Conservation (phyloP, 1,284 basidiomycete genomes). For the Puccinia hordei region DNA sequence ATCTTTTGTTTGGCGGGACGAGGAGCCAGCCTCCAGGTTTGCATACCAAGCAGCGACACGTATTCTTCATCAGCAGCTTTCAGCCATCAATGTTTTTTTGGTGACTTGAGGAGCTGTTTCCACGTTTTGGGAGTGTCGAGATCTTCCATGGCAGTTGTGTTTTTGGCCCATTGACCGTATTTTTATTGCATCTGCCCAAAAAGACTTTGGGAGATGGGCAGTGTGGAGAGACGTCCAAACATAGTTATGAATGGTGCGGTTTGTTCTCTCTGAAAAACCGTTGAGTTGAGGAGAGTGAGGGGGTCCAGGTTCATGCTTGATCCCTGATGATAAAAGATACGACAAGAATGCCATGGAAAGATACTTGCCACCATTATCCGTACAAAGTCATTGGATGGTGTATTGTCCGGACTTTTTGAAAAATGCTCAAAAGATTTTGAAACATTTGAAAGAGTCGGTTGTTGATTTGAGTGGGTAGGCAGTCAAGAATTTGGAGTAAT, state of each 20-base stretch:
- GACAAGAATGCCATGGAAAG: not conserved
- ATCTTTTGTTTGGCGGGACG: too few relatives aligned
- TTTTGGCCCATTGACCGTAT: not conserved
- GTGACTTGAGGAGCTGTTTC: conserved; percentile 13
- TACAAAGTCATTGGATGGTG: not conserved
- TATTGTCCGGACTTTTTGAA: conserved; percentile 53
- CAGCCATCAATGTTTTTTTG: not conserved
- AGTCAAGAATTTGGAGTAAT: not conserved
- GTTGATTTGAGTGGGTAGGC: conserved; percentile 13
- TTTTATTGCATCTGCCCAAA: conserved; percentile 9
- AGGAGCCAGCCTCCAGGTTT: too few relatives aligned
- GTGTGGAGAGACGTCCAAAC: too few relatives aligned
- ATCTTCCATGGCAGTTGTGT: not conserved
- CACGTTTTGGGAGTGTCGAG: conserved; percentile 1
- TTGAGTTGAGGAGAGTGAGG: conserved; percentile 26
- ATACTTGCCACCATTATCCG: conserved; percentile 31
- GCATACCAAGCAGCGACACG: too few relatives aligned
- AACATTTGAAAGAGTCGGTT: conserved; percentile 51
- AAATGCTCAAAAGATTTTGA: conserved; percentile 58
- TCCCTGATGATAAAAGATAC: not conserved
- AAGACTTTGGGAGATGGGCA: not conserved
- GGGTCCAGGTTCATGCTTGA: conserved; percentile 6
- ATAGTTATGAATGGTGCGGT: too few relatives aligned
- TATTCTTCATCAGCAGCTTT: not conserved
- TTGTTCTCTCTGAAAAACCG: not conserved